Evolutionary conservation across 345 rosid genomes (phyloP).

Genomic region (Lepidium sativum): DNA sequence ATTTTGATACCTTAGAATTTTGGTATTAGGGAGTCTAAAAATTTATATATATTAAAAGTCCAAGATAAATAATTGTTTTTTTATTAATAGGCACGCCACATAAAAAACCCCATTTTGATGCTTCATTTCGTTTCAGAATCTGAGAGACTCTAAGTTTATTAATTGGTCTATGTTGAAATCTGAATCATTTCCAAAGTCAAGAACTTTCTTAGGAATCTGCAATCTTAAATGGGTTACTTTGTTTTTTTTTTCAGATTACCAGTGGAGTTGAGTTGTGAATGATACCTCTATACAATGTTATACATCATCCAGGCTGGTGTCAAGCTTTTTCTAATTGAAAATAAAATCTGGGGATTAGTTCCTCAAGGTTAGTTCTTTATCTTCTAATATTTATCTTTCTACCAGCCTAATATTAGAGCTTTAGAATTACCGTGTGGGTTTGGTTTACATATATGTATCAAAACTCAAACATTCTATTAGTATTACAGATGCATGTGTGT

Average conservation of each 20-base stretch:
- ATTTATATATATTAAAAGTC: too few relatives aligned
- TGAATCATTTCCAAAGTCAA: not conserved
- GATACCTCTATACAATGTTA: slow-evolving; percentile 59
- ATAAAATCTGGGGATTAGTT: slow-evolving; percentile 56
- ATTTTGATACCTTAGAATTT: too few relatives aligned
- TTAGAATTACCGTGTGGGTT: not conserved
- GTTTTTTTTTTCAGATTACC: slow-evolving; percentile 36
- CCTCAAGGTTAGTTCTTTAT: slow-evolving; percentile 49
- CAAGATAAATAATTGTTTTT: too few relatives aligned
- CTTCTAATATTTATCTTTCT: not conserved
- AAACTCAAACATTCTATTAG: not conserved
- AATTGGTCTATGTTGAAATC: not conserved
- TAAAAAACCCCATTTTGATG: too few relatives aligned
- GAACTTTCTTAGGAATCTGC: not conserved
- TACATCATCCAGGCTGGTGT: slow-evolving; percentile 51
- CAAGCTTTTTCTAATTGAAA: slow-evolving; percentile 53
- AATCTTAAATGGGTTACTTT: not conserved
- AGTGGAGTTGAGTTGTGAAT: slow-evolving; percentile 52
- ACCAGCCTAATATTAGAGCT: not conserved
- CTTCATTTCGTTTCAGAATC: not conserved
- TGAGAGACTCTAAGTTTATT: not conserved
- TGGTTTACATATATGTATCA: not conserved
- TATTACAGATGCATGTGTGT: not conserved
- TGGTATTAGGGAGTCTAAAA: too few relatives aligned
- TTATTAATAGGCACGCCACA: too few relatives aligned